Evolutionary conservation across 257 asterid genomes (phyloP), one percentile per base, ranked within the genome.

Genomic region (Vinca minor): DNA sequence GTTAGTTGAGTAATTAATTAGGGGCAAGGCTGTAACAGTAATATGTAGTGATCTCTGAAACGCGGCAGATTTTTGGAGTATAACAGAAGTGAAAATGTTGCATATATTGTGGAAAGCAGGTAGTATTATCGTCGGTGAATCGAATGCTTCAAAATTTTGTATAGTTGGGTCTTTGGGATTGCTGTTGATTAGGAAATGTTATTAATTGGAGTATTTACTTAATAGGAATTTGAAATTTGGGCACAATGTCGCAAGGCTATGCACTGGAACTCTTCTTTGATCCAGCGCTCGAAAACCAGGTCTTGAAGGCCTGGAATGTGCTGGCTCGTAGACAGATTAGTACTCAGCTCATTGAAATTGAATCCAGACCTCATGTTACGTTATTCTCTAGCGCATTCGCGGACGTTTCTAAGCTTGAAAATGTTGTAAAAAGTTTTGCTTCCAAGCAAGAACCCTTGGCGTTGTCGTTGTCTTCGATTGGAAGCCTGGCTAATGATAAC

Each of bases 271-370:
- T 91, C 20, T 88, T 84, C 84, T 91, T 91, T 56, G 98, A 91
- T 81, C 95, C 98, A 11, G 96, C 95, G 1, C 88, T 91, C 31
- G 98, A 91, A 72, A 91, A 91, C 66, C 98, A 91, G 76, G 85
- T 81, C 47, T 44, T 81, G 66, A 81, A 81, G 69, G 81, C 85
- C 59, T 91, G 96, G 98, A 91, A 91, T 65, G 84, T 91, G 65
- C 79, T 88, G 73, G 98, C 98, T 63, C 82, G 98, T 48, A 77
- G 98, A 4, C 98, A 91, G 62, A 88, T 91, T 56, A 91, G 96
- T 48, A 83, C 95, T 69, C 96, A 86, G 77, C 89, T 91, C 61
- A 87, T 91, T 48, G 98, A 91, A 73, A 91, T 91, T 50, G 95
- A 86, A 78, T 91, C 98, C 48, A 69, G 98, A 69, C 98, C 98